Percentiles rank a stretch among this genome's conserved stretches.
These are phyloP conservation scores for Tulasnella sp. DNA, from an alignment of 768 basidiomycete genomes.

Conservation along the genomic window DNA sequence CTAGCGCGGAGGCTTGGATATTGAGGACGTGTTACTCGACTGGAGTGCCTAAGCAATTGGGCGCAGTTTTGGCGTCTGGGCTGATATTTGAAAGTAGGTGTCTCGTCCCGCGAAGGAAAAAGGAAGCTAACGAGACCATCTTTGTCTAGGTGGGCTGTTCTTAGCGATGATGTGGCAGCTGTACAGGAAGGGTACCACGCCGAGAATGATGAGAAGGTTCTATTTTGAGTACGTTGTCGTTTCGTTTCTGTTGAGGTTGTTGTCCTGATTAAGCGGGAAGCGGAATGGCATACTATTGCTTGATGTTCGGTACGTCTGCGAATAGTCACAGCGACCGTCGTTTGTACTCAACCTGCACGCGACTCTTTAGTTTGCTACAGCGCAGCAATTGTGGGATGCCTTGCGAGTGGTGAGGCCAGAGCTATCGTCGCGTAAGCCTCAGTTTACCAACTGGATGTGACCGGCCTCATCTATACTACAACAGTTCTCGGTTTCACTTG, in stretches of 20 bases:
- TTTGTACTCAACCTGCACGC: neutral
- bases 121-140: no score
- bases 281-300: neutral
- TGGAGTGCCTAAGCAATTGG: no score
- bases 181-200: neutral
- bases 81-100: no score
- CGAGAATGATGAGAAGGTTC: neutral
- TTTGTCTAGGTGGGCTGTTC: no score
- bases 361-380: neutral
- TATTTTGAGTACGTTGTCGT: neutral
- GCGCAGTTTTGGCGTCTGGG: no score
- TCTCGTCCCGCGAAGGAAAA: no score
- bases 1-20: no score
- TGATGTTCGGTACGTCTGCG: neutral
- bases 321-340: no score
- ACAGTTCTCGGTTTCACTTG: neutral
- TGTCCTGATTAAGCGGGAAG: neutral
- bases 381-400: neutral
- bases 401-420: neutral
- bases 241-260: neutral
- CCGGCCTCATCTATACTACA: neutral
- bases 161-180: conserved; percentile 1
- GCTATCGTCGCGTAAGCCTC: neutral
- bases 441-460: neutral
- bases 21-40: no score